Evolutionary conservation across 495 filamentous ascomycete species (phyloP).

Genomic region (Talaromyces stipitatus): DNA sequence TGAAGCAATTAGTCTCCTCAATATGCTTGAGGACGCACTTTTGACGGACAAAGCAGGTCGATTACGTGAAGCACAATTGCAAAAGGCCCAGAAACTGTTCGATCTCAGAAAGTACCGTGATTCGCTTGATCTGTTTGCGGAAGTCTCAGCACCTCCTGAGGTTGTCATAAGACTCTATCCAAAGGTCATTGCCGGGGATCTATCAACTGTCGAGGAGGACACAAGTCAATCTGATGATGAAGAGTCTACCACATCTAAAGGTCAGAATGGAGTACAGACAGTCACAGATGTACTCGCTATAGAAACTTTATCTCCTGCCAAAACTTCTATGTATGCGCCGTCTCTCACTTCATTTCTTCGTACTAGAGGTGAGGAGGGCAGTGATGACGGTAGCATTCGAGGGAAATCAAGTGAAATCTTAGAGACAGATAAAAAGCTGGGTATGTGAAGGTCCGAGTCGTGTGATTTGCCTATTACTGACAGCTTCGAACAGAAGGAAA

Average conservation of each 20-base stretch:
- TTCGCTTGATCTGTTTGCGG: slow-evolving; percentile 85
- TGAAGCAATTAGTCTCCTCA: slow-evolving; percentile 83
- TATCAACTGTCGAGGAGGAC: slow-evolving; percentile 39
- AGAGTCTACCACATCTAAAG: slow-evolving; percentile 14
- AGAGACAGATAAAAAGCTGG: slow-evolving; percentile 26
- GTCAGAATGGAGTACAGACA: slow-evolving; percentile 16
- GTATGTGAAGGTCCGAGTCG: slow-evolving; percentile 14
- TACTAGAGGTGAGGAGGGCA: slow-evolving; percentile 28
- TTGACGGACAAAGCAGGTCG: slow-evolving; percentile 74
- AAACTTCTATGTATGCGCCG: slow-evolving; percentile 24
- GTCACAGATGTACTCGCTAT: slow-evolving; percentile 19
- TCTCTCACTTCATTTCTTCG: slow-evolving; percentile 56
- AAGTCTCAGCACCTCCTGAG: slow-evolving; percentile 82
- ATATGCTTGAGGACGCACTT: slow-evolving; percentile 87
- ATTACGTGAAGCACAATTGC: slow-evolving; percentile 75
- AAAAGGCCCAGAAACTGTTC: slow-evolving; percentile 84
- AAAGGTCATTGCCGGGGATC: slow-evolving; percentile 69
- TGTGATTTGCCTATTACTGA: background rate
- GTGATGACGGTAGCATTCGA: slow-evolving; percentile 40
- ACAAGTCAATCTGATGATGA: slow-evolving; percentile 9
- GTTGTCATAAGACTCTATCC: slow-evolving; percentile 83
- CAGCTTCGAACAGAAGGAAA: slow-evolving; percentile 48
- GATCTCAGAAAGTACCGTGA: slow-evolving; percentile 73
- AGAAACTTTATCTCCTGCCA: slow-evolving; percentile 14
- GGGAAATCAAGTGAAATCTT: slow-evolving; percentile 21